Evolutionary conservation across 2,329 filamentous ascomycete species (phyloP).

Genomic region (Fusarium tuaranense): DNA sequence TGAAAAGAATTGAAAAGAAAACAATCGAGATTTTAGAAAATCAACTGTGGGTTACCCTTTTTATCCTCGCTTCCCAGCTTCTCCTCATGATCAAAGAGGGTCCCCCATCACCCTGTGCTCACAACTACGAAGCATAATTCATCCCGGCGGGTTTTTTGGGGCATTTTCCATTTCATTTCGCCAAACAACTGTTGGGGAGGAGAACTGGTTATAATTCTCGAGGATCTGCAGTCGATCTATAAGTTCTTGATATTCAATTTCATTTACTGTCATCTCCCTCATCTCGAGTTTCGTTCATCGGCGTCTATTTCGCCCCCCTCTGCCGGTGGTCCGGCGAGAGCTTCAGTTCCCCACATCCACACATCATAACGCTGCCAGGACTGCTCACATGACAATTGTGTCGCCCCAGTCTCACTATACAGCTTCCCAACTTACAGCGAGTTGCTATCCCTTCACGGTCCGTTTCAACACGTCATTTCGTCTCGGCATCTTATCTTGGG

Average conservation of each 20-base stretch:
- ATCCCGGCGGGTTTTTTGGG: conserved; percentile 31
- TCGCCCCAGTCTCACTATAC: background rate
- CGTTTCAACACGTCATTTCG: background rate
- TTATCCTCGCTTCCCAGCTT: conserved; percentile 17
- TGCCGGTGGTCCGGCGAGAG: background rate
- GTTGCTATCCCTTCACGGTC: background rate
- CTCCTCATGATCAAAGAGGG: background rate
- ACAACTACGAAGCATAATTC: conserved; percentile 38
- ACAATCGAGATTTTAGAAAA: background rate
- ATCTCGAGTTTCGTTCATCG: background rate
- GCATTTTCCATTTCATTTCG: background rate
- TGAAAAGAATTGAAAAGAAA: background rate
- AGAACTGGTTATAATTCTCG: background rate
- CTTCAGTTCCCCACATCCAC: background rate
- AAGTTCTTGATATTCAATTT: background rate
- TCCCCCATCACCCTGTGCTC: conserved; percentile 36
- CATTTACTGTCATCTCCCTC: background rate
- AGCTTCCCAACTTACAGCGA: background rate
- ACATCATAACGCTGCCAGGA: background rate
- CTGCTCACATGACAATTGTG: background rate
- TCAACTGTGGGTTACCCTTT: conserved; percentile 1
- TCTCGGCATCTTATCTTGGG: background rate
- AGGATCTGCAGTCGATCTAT: background rate
- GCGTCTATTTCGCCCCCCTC: background rate
- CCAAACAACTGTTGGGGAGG: background rate